phyloP scores from a whole-genome alignment of 257 asterid species.

The Eucommia ulmoides region DNA sequence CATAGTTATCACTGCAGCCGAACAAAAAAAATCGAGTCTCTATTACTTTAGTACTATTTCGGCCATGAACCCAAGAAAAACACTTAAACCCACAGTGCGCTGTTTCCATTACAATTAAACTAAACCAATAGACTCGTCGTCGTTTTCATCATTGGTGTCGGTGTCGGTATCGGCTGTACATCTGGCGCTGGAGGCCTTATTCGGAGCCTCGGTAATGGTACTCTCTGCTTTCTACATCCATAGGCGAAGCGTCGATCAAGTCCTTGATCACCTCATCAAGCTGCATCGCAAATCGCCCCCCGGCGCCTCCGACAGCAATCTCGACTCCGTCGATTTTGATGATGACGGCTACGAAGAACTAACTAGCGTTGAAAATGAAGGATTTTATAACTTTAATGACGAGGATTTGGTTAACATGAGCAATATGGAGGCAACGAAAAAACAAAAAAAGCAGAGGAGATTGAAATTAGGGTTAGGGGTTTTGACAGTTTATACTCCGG shows the following conservation, averaged over 20 bases:
- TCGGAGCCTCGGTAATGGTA: constrained; percentile 87
- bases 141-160: too few species aligned
- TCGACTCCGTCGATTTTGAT: constrained; percentile 36
- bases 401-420: constrained; percentile 34
- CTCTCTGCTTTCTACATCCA: constrained; percentile 91
- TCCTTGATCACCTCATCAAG: too few species aligned
- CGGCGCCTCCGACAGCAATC: constrained; percentile 70
- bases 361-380: too few species aligned
- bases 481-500: too few species aligned
- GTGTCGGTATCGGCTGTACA: too few species aligned
- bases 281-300: too few species aligned
- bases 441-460: too few species aligned
- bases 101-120: too few species aligned
- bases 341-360: constrained; percentile 26
- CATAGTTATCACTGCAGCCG: constrained; percentile 21
- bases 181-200: constrained; percentile 85
- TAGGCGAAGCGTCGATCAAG: constrained; percentile 71
- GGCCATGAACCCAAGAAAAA: too few species aligned
- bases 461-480: too few species aligned
- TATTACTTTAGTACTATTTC: constrained; percentile 30
- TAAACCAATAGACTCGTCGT: too few species aligned
- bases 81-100: too few species aligned
- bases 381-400: constrained; percentile 48
- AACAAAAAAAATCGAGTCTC: constrained; percentile 62
- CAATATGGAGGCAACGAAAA: neutral